A percentile compares a stretch with the other conserved stretches of the same genome.
These are phyloP conservation scores for Thalia dealbata DNA, from an alignment of 176 grass and related monocot species.

Conservation along the genomic window DNA sequence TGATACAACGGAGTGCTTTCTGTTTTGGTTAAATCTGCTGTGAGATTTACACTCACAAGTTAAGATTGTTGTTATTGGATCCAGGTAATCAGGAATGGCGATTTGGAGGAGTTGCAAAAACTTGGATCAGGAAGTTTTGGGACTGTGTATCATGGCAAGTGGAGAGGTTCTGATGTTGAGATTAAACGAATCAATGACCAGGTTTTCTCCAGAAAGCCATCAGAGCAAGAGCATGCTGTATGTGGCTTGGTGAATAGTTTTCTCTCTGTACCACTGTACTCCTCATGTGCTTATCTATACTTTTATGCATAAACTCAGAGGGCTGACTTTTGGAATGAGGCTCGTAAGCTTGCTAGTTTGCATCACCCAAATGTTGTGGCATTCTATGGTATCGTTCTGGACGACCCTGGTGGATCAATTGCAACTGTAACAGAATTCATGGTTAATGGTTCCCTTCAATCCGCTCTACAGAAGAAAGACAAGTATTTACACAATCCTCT, in stretches of 20 bases:
- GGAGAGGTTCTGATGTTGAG: slow-evolving; percentile 94
- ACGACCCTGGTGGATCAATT: slow-evolving; percentile 87
- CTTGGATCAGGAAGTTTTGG: slow-evolving; percentile 97
- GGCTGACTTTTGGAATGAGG: slow-evolving; percentile 94
- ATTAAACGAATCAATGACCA: slow-evolving; percentile 93
- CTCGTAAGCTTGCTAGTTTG: slow-evolving; percentile 83
- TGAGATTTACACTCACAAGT: neutral
- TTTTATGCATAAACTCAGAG: slow-evolving; percentile 38
- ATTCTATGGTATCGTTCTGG: slow-evolving; percentile 96
- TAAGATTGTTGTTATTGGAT: too few species aligned
- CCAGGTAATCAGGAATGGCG: slow-evolving; percentile 98
- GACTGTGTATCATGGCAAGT: slow-evolving; percentile 98
- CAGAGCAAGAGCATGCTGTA: slow-evolving; percentile 93
- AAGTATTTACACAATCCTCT: slow-evolving; percentile 34
- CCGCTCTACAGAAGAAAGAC: slow-evolving; percentile 75
- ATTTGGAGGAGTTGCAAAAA: slow-evolving; percentile 85
- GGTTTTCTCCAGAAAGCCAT: slow-evolving; percentile 90
- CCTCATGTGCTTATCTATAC: slow-evolving; percentile 1
- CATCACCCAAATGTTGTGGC: slow-evolving; percentile 97
- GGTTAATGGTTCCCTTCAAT: slow-evolving; percentile 95
- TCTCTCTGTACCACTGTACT: slow-evolving; percentile 1
- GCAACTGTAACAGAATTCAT: slow-evolving; percentile 96
- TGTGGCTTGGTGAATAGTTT: slow-evolving; percentile 1
- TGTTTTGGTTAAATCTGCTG: slow-evolving; percentile 14
- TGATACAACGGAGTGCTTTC: slow-evolving; percentile 2